Evolutionary conservation across 208 protist genomes (phyloP), one percentile per base, ranked within the genome.

Genomic region (Balamuthia mandrillaris): DNA sequence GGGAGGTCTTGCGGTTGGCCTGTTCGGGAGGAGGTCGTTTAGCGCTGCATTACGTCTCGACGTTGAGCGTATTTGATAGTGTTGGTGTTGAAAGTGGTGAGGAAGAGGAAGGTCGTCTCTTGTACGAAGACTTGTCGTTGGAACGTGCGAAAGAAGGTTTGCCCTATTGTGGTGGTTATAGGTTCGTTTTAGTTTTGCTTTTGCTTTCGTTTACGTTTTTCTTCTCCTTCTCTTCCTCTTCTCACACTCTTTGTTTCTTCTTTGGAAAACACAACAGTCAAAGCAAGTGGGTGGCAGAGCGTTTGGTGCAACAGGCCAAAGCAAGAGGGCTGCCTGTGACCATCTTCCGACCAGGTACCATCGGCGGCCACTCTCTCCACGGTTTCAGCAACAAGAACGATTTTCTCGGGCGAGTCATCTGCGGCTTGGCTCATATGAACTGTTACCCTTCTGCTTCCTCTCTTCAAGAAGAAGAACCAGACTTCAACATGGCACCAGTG

Each of bases 41-140:
- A 24, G 42, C 33, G n/a, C 66, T 83, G 4, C 39, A 83, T 16
- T 68, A 83, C 35, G 42, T 83, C 31, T 83, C 75, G 9, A 83
- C 75, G 6, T 51, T 83, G 29, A 56, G 42, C 18, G 66, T 75
- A 3, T 45, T 75, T 12, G 66, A 75, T 18, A 45, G 42, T 27
- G 47, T 24, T 16, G n/a, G n/a, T n/a, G n/a, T n/a, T n/a, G n/a
- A n/a, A n/a, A n/a, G n/a, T n/a, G n/a, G n/a, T n/a, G n/a, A n/a
- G n/a, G n/a, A n/a, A n/a, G n/a, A n/a, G n/a, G n/a, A n/a, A n/a
- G 24, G 42, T 1, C 24, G 24, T 1, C 35, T 45, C 3, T 45
- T 75, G 9, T 4, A 12, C 66, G 66, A 75, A 33, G 21, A 45
- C 44, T 24, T 52, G 12, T 7, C 29, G 21, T 29, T 75, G 14